phyloP scores from a whole-genome alignment of 305 asterid genomes.

The Caryopteris hybrid region DNA sequence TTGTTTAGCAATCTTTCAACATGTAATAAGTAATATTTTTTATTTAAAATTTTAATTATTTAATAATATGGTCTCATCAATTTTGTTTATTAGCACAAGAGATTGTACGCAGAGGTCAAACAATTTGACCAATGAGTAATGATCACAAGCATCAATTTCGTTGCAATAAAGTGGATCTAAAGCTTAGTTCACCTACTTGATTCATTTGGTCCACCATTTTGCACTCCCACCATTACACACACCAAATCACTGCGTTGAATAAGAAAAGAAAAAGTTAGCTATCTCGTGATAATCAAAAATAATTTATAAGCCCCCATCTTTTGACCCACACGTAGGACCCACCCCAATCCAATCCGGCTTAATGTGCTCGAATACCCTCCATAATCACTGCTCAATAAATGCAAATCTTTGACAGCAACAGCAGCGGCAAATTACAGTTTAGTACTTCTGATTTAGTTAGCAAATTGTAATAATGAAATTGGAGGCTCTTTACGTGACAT shows the following conservation, averaged over 20 bases:
- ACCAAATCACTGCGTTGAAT: constrained; percentile 8
- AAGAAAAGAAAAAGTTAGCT: constrained; percentile 16
- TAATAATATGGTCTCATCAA: too few species aligned
- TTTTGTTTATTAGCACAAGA: too few species aligned
- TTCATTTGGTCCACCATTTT: constrained; percentile 34
- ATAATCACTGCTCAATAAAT: constrained; percentile 21
- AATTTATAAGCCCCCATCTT: constrained; percentile 5
- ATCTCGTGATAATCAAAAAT: constrained; percentile 28
- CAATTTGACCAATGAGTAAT: constrained; percentile 14
- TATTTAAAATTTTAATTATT: too few species aligned
- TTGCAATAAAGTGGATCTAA: constrained; percentile 17
- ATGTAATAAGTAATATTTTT: too few species aligned
- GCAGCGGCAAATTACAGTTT: too few species aligned
- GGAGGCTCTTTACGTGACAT: constrained; percentile 27
- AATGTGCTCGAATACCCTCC: constrained; percentile 20
- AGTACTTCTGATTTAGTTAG: neutral
- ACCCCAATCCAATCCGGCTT: constrained; percentile 37
- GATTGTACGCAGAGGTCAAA: neutral
- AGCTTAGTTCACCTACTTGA: constrained; percentile 15
- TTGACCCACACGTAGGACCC: constrained; percentile 18
- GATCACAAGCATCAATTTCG: constrained; percentile 18
- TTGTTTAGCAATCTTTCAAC: too few species aligned
- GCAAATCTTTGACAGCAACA: too few species aligned
- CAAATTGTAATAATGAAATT: neutral
- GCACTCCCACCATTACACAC: constrained; percentile 8